Conservation (phyloP, 2,329 filamentous ascomycete genomes). For the Capronia coronata region DNA sequence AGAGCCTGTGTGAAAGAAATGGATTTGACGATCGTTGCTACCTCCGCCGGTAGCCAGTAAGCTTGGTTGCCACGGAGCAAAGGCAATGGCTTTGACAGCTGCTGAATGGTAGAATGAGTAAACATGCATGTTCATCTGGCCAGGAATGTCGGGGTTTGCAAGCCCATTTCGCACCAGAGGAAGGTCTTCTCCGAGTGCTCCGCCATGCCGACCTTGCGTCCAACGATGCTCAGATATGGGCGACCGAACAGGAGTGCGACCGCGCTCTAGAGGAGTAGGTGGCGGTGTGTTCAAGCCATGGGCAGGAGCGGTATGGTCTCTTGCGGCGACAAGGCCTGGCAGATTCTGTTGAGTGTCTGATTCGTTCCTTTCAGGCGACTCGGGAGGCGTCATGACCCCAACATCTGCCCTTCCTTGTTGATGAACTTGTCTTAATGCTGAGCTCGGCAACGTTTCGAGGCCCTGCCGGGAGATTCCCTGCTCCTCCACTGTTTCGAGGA, state of each 20-base stretch:
- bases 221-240: background rate
- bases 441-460: background rate
- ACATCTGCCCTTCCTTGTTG: background rate
- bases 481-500: conserved; percentile 38
- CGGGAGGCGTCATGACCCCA: conserved; percentile 10
- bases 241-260: background rate
- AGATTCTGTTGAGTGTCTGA: background rate
- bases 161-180: conserved; percentile 17
- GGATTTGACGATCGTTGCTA: conserved; percentile 89
- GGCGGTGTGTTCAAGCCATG: conserved; percentile 8
- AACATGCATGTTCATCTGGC: conserved; percentile 46
- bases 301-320: background rate
- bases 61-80: conserved; percentile 86
- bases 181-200: background rate
- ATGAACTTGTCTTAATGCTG: background rate
- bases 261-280: conserved; percentile 7
- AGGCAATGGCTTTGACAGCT: conserved; percentile 93
- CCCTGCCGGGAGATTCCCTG: conserved; percentile 3
- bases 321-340: background rate
- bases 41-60: conserved; percentile 87
- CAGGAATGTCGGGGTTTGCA: conserved; percentile 20
- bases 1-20: conserved; percentile 84
- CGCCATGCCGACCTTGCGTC: background rate
- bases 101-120: conserved; percentile 74
- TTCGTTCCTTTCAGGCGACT: conserved; percentile 6